Evolutionary conservation across 2,329 filamentous ascomycete species (phyloP), one percentile per base, ranked within the genome.

Genomic region (Scleromitrula shiraiana): DNA sequence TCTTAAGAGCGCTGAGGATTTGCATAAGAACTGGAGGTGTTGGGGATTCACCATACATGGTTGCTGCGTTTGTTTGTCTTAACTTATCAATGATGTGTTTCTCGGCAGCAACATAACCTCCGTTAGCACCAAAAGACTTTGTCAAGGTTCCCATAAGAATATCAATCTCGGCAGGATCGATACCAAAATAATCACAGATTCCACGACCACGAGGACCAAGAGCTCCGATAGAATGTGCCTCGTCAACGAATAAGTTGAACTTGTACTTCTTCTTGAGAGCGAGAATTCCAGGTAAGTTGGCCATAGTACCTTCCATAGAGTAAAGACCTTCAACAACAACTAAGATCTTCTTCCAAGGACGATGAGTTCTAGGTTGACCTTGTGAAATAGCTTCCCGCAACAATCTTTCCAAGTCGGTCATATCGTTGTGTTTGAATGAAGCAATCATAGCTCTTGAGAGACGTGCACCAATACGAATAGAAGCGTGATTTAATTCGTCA

Each of bases 221-320:
- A 50, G 93, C 93, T 59, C 93, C 93, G 52, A 98, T 80, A 10
- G 90, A 96, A 72, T 98, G 93, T 29, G 93, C 93, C 69, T 98
- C 93, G 61, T 98, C 93, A 51, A 98, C 77, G 63, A 95, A 98
- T 2, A 98, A 78, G 64, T 88, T 79, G 71, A 95, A 98, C 73
- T 95, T 97, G 80, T 98, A 98, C 68, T 87, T 89, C 65, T 83
- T 83, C 78, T 95, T 96, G 56, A 98, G 76, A 42, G 76, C 78
- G 50, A 98, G 70, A 42, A 98, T 74, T 52, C 88, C 88, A 1
- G 93, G 93, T n/a, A 98, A 78, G 65, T 98, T 93, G 68, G 88
- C 93, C 87, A 98, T 95, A 56, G 90, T 96, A 41, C 93, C 93
- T 71, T 98, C 93, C 93, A 98, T 98, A 1, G 91, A 97, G 75